Percentiles rank a stretch among this genome's conserved stretches.
phyloP scores from a whole-genome alignment of 345 rosid genomes.

The Brassica rapa region DNA sequence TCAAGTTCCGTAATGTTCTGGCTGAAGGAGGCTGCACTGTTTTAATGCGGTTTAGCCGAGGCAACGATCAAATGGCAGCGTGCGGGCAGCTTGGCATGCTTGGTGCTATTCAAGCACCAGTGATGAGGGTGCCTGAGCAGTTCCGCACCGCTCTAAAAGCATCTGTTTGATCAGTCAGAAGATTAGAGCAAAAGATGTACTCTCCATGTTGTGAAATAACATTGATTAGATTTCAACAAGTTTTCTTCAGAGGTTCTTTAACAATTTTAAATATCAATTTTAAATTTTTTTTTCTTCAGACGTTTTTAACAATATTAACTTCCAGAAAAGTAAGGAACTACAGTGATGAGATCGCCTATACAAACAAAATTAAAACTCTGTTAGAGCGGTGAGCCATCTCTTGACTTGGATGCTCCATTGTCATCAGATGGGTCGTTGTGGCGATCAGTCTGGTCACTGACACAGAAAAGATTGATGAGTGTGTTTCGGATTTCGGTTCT shows the following conservation, averaged over 20 bases:
- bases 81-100: slow-evolving; percentile 95
- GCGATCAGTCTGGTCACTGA: slow-evolving; percentile 21
- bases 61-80: slow-evolving; percentile 97
- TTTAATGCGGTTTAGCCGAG: slow-evolving; percentile 72
- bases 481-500: slow-evolving; percentile 60
- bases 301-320: not conserved
- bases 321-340: not conserved
- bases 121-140: slow-evolving; percentile 74
- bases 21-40: slow-evolving; percentile 70
- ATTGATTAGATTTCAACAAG: slow-evolving; percentile 12
- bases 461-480: slow-evolving; percentile 55
- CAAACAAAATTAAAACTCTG: not conserved
- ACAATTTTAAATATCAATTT: not conserved
- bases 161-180: slow-evolving; percentile 12
- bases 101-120: slow-evolving; percentile 63
- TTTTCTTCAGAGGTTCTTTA: not conserved
- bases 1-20: slow-evolving; percentile 72
- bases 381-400: slow-evolving; percentile 12
- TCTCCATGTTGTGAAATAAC: not conserved
- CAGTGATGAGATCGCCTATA: not conserved
- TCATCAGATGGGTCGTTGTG: slow-evolving; percentile 22
- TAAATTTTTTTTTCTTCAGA: not conserved
- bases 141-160: slow-evolving; percentile 60
- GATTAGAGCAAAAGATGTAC: slow-evolving; percentile 1
- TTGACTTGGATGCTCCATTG: slow-evolving; percentile 13